Conservation (phyloP, 2,329 filamentous ascomycete genomes). For the Gliomastix tumulicola region DNA sequence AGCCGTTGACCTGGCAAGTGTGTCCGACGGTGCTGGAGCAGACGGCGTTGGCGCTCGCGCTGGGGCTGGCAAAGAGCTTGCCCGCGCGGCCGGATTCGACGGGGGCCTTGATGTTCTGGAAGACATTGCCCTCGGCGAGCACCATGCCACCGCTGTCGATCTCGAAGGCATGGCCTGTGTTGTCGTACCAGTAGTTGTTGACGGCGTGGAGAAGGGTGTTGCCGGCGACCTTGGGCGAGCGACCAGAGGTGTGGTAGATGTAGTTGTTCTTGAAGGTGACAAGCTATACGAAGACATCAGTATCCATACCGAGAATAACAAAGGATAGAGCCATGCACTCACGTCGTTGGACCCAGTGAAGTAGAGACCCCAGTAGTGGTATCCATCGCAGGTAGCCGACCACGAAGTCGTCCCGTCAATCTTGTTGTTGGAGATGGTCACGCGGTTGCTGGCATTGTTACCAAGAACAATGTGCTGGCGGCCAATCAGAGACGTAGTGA, state of each 20-base stretch:
- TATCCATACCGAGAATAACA: constrained; percentile 4
- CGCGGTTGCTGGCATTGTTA: constrained; percentile 38
- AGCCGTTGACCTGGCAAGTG: constrained; percentile 16
- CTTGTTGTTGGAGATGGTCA: constrained; percentile 54
- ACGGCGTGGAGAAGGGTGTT: constrained; percentile 51
- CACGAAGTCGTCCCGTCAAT: constrained; percentile 43
- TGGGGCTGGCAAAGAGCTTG: constrained; percentile 8
- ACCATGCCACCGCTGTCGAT: constrained; percentile 22
- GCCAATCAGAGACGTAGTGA: constrained; percentile 30
- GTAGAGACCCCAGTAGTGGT: constrained; percentile 25
- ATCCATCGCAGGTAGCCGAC: constrained; percentile 19
- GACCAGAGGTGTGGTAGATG: constrained; percentile 45
- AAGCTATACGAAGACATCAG: neutral
- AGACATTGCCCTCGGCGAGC: constrained; percentile 46
- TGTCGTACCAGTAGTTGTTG: constrained; percentile 56
- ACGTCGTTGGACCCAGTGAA: constrained; percentile 18
- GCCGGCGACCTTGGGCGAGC: constrained; percentile 49
- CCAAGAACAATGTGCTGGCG: constrained; percentile 2
- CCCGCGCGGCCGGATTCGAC: constrained; percentile 12
- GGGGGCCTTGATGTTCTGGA: constrained; percentile 42
- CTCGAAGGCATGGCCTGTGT: constrained; percentile 50
- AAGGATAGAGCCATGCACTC: constrained; percentile 17
- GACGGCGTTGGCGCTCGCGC: constrained; percentile 12
- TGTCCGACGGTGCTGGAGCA: constrained; percentile 3
- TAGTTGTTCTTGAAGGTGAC: constrained; percentile 4